Conservation (phyloP, 1,139 yeast genomes). For the Suhomyces choctaworum region DNA sequence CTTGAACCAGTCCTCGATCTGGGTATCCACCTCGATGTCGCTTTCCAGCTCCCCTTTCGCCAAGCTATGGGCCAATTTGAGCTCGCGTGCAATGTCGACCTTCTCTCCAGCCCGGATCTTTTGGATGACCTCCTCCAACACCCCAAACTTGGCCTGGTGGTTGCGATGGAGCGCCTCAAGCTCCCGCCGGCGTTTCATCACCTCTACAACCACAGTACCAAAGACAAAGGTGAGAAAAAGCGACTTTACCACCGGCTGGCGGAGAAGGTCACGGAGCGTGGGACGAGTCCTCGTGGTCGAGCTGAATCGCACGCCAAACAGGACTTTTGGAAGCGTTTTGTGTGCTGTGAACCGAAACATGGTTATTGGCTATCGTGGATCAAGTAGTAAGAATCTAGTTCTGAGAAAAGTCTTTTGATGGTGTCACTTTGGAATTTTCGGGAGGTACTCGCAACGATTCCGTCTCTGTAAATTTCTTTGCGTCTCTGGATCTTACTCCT, state of each 20-base stretch:
- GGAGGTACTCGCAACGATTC: neutral
- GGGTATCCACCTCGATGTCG: conserved; percentile 44
- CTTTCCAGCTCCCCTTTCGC: conserved; percentile 32
- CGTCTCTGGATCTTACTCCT: neutral
- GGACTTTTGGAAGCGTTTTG: conserved; percentile 1
- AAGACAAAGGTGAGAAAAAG: conserved; percentile 39
- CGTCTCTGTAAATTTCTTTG: neutral
- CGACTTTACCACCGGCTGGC: conserved; percentile 41
- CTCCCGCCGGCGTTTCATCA: conserved; percentile 37
- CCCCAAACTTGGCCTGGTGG: conserved; percentile 33
- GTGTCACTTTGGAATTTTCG: neutral
- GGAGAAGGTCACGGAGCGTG: conserved; percentile 18
- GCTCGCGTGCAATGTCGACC: conserved; percentile 40
- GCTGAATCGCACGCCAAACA: neutral
- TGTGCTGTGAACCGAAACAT: no score
- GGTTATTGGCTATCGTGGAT: no score
- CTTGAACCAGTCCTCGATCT: conserved; percentile 37
- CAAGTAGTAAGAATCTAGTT: no score
- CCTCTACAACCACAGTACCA: conserved; percentile 43
- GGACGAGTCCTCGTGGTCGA: conserved; percentile 5
- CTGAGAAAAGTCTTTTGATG: no score
- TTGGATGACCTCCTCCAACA: conserved; percentile 33
- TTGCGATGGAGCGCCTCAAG: conserved; percentile 32
- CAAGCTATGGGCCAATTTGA: conserved; percentile 39
- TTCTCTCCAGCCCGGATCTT: conserved; percentile 33